Percentiles rank a stretch among this genome's conserved stretches.
Evolutionary conservation across 257 asterid species (phyloP).

Genomic region (Primulina huaijiensis): DNA sequence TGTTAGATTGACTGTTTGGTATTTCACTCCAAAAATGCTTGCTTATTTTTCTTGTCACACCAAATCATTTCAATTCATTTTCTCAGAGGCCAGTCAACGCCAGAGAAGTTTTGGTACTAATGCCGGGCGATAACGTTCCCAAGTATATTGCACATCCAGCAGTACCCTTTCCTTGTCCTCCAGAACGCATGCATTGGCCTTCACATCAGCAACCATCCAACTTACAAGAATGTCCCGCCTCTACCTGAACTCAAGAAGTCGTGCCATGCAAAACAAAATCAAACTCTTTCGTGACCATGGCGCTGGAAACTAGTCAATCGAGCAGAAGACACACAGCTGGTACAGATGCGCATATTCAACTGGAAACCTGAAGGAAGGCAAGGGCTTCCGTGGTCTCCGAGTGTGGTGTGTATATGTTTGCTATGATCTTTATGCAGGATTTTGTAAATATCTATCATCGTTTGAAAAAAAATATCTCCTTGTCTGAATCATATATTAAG

Average conservation of each 20-base stretch:
- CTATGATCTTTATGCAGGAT: neutral
- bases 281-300: too few species aligned
- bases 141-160: constrained; percentile 83
- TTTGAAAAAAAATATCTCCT: too few species aligned
- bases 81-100: constrained; percentile 54
- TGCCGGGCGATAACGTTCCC: constrained; percentile 80
- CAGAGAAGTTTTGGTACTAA: constrained; percentile 73
- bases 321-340: neutral
- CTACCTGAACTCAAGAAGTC: constrained; percentile 21
- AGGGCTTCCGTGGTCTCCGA: neutral
- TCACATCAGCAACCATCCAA: constrained; percentile 36
- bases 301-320: neutral
- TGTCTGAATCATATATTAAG: neutral
- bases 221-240: constrained; percentile 29
- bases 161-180: constrained; percentile 76
- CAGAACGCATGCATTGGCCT: constrained; percentile 62
- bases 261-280: neutral
- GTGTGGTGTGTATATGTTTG: neutral
- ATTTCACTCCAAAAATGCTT: neutral
- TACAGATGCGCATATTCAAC: too few species aligned
- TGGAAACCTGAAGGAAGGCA: neutral
- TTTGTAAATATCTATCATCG: neutral
- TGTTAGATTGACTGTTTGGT: too few species aligned
- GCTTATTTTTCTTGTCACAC: neutral
- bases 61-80: neutral